Evolutionary conservation across 331 rosid species (phyloP).

Genomic region (Phaseolus coccineus): DNA sequence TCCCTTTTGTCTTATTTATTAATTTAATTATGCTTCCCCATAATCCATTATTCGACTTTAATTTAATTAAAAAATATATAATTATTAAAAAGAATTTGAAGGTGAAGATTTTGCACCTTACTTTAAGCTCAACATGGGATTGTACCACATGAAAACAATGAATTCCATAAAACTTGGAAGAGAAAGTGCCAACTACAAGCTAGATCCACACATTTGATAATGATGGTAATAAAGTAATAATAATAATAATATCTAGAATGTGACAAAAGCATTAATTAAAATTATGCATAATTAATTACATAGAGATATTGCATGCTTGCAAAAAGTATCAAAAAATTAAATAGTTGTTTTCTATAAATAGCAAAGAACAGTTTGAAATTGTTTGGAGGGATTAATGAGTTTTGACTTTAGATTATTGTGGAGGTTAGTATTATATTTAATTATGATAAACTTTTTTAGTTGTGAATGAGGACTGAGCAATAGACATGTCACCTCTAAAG

Average conservation of each 20-base stretch:
- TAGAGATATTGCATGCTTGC: neutral
- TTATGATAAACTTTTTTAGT: neutral
- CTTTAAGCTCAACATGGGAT: slow-evolving; percentile 1
- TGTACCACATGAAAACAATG: slow-evolving; percentile 10
- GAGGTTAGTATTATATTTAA: neutral
- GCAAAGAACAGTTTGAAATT: slow-evolving; percentile 11
- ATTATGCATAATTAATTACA: neutral
- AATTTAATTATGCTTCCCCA: too few species aligned
- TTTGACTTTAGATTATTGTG: neutral
- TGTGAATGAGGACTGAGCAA: neutral
- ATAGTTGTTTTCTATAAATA: neutral
- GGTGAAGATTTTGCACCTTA: neutral
- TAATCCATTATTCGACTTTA: too few species aligned
- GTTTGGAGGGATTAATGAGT: neutral
- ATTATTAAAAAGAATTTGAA: neutral
- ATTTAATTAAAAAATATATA: too few species aligned
- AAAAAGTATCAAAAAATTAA: neutral
- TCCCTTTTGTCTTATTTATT: too few species aligned
- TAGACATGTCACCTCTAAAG: slow-evolving; percentile 27
- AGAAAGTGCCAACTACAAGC: slow-evolving; percentile 15
- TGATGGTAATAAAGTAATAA: too few species aligned
- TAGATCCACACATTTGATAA: neutral
- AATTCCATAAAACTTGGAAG: slow-evolving; percentile 34
- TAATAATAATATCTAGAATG: neutral
- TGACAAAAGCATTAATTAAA: neutral